phyloP scores from a whole-genome alignment of 352 stramenopile species.

The Globisporangium emineosum region DNA sequence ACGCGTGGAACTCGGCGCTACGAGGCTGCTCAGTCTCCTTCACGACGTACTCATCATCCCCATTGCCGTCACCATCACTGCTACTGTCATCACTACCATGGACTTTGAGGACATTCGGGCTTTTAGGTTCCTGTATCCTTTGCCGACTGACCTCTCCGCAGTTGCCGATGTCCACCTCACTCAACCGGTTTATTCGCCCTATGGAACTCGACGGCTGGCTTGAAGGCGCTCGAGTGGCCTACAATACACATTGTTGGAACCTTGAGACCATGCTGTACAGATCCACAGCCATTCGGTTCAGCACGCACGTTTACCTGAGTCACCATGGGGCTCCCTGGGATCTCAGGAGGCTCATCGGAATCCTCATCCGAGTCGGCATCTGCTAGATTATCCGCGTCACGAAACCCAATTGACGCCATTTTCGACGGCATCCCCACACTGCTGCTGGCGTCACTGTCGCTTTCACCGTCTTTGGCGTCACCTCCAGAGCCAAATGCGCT shows the following conservation, averaged over 20 bases:
- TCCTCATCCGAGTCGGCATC: slow-evolving; percentile 24
- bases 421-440: slow-evolving; percentile 16
- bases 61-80: background rate
- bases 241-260: background rate
- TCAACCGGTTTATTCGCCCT: background rate
- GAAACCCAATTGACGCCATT: slow-evolving; percentile 5
- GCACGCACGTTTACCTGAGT: slow-evolving; percentile 16
- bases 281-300: too few species aligned
- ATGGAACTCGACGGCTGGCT: background rate
- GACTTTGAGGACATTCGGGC: slow-evolving; percentile 20
- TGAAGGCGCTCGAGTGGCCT: background rate
- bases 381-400: slow-evolving; percentile 7
- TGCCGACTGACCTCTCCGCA: background rate
- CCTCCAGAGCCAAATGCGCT: background rate
- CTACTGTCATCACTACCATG: slow-evolving; percentile 5
- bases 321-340: slow-evolving; percentile 57
- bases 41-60: slow-evolving; percentile 53
- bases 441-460: slow-evolving; percentile 20
- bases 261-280: too few species aligned
- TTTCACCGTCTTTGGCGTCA: slow-evolving; percentile 12
- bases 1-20: slow-evolving; percentile 51
- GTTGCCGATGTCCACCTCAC: background rate
- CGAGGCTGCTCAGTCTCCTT: slow-evolving; percentile 51
- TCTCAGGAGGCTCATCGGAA: slow-evolving; percentile 62
- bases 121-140: background rate